A percentile compares a stretch with the other conserved stretches of the same genome.
These are phyloP conservation scores for Xylaria intraflava DNA, from an alignment of 495 filamentous ascomycete genomes.

Conservation along the genomic window DNA sequence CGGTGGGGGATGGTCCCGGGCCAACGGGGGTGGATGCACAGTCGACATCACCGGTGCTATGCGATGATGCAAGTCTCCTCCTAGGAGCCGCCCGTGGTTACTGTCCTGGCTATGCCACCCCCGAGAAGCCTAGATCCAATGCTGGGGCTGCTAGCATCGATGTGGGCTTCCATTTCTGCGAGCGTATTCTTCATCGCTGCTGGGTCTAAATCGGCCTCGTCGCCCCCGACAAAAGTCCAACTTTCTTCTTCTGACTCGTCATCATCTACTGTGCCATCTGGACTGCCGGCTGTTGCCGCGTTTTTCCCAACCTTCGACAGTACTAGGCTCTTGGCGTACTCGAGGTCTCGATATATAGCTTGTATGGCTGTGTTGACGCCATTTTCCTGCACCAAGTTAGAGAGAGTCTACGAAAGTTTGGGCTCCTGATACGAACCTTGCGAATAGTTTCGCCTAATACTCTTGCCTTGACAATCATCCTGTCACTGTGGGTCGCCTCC, in stretches of 20 bases:
- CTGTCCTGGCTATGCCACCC: slow-evolving; percentile 1
- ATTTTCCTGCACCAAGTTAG: slow-evolving; percentile 57
- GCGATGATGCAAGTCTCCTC: slow-evolving; percentile 1
- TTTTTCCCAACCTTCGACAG: slow-evolving; percentile 49
- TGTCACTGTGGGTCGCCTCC: slow-evolving; percentile 79
- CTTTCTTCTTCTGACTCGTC: slow-evolving; percentile 42
- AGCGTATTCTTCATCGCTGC: slow-evolving; percentile 25
- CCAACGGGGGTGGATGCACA: not conserved
- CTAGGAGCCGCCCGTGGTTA: slow-evolving; percentile 3
- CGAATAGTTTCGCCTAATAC: slow-evolving; percentile 81
- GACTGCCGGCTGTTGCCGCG: slow-evolving; percentile 28
- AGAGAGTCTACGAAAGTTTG: not conserved
- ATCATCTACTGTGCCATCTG: slow-evolving; percentile 22
- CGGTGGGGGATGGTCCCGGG: not conserved
- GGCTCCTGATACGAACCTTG: slow-evolving; percentile 51
- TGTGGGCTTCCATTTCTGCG: slow-evolving; percentile 18
- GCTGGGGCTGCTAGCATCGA: not conserved
- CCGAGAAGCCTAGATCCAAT: slow-evolving; percentile 15
- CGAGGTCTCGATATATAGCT: slow-evolving; percentile 88
- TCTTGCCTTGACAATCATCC: slow-evolving; percentile 82
- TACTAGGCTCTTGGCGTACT: slow-evolving; percentile 87
- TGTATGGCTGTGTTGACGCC: slow-evolving; percentile 87
- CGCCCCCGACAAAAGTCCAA: slow-evolving; percentile 44
- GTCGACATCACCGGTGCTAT: slow-evolving; percentile 2
- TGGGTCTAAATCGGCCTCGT: slow-evolving; percentile 29